Base-by-base conservation (phyloP, 73 alveolate genomes). In the Paramecium octaurelia region DNA sequence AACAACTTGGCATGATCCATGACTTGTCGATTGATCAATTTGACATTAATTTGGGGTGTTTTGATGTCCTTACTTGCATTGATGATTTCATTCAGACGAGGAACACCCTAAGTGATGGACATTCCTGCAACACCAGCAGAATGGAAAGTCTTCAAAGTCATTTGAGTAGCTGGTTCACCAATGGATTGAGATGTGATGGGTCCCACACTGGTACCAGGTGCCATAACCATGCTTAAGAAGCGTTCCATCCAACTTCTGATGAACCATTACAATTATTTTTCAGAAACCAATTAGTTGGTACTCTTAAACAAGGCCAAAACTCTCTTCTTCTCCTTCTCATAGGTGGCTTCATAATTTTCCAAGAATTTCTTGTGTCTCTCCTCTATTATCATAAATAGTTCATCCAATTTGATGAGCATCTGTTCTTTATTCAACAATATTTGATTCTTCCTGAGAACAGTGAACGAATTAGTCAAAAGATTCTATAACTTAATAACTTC, bases 131-230 rank as follows among this genome's bases (percentile, higher is more conserved):
- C 99, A 36, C 99, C 99, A 54, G 97, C 99, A 94, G 54, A 86
- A 71, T 99, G 99, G 95, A 99, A 99, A 70, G 99, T 98, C 93
- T 99, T 99, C 58, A 99, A 86, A 35, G 99, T 98, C 99, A 99
- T 99, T 90, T 99, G 98, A 3, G 99, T 99, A 11, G 99, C 99
- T 12, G 99, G 99, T 85, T 99, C 99, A 16, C 99, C 99, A 27
- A 99, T 96, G 31, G 99, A 97, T 93, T 98, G 97, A 1, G 98
- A 54, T 96, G 92, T 85, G 16, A 89, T 83, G 5, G 94, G 92
- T 46, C 94, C 94, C 0, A 89, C 94, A 42, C 89, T 64, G 10
- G 86, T 83, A 27, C 94, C 94, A 12, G 94, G 94, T 29, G 71
- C 92, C 59, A 71, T 83, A 42, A 89, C 59, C 92, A 89, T 71